These are phyloP conservation scores for Xylariaceae sp. DNA, from an alignment of 2,329 filamentous ascomycete genomes.

Conservation along the genomic window DNA sequence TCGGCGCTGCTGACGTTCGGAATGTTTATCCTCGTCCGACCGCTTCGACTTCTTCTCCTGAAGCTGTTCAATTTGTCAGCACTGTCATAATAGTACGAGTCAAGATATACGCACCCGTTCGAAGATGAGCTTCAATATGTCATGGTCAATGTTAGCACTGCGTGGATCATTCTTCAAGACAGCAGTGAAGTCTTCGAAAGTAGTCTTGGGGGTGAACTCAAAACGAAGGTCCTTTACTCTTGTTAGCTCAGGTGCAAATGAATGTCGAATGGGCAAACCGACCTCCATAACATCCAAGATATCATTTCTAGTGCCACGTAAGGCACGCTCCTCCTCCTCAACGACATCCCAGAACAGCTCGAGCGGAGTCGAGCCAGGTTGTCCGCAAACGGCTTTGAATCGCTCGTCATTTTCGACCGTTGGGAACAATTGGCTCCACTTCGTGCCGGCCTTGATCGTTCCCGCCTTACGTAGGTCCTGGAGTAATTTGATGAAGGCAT, in stretches of 20 bases:
- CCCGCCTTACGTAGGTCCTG: conserved; percentile 67
- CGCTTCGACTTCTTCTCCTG: conserved; percentile 80
- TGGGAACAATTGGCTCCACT: conserved; percentile 79
- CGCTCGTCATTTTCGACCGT: conserved; percentile 74
- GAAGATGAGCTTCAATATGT: conserved; percentile 76
- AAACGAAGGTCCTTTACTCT: conserved; percentile 74
- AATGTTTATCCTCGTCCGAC: conserved; percentile 69
- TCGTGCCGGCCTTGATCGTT: conserved; percentile 82
- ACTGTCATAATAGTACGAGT: conserved; percentile 1
- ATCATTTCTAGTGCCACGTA: conserved; percentile 69
- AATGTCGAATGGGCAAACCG: conserved; percentile 35
- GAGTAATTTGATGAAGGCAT: conserved; percentile 71
- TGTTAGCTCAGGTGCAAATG: conserved; percentile 4
- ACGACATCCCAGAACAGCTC: conserved; percentile 95
- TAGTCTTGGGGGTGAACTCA: conserved; percentile 81
- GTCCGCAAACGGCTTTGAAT: conserved; percentile 77
- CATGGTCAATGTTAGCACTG: conserved; percentile 79
- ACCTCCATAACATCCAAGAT: conserved; percentile 86
- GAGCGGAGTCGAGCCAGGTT: conserved; percentile 76
- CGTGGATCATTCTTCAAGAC: conserved; percentile 81
- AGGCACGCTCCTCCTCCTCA: conserved; percentile 86
- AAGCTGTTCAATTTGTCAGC: conserved; percentile 46
- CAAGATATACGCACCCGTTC: conserved; percentile 55
- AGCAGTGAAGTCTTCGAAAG: conserved; percentile 79
- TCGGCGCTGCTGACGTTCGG: conserved; percentile 79